Base-by-base conservation (phyloP, 345 rosid genomes). In the Populus alba region DNA sequence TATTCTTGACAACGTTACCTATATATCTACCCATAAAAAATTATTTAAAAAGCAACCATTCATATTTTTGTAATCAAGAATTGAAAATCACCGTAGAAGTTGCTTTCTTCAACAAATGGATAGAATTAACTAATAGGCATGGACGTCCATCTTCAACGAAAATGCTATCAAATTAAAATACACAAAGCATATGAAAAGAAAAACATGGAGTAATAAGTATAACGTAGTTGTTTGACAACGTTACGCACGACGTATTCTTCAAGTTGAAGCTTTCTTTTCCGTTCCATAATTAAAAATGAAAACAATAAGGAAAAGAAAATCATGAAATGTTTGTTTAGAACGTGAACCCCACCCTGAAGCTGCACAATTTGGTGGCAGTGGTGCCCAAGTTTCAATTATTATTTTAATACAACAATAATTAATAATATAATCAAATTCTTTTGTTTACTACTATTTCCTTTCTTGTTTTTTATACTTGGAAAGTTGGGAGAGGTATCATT, bases 281-380 rank as follows among this genome's bases (percentile, higher is more conserved):
- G 11, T 23, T 59, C 51, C 68, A 61, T 71, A 8, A 49, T 72
- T 38, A 39, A 37, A 31, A 20, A 8, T 15, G 0, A 7, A 6
- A 33, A 4, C 0, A 31, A 1, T 11, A 10, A 20, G n/a, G 2
- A 39, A 29, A 35, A 43, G 13, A 63, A 67, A 29, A 62, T 68
- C 31, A 76, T 38, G 33, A 23, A 39, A 35, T 7, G 41, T 12
- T 65, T 66, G 66, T 15, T 29, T 10, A 25, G 53, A 73, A 66
- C 66, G 77, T 78, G 73, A 71, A 62, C 79, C 72, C 86, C 70
- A 83, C 81, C 16, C 51, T 47, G 51, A 47, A 13, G 85, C 71
- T 68, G 3, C 16, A 65, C 27, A 71, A 29, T 62, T 47, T 62
- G 63, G 63, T 59, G 12, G 31, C 38, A 70, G 59, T 74, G 77